Evolutionary conservation across 2,329 filamentous ascomycete species (phyloP), one percentile per base, ranked within the genome.

Genomic region (Ascochyta clinopodiicola): DNA sequence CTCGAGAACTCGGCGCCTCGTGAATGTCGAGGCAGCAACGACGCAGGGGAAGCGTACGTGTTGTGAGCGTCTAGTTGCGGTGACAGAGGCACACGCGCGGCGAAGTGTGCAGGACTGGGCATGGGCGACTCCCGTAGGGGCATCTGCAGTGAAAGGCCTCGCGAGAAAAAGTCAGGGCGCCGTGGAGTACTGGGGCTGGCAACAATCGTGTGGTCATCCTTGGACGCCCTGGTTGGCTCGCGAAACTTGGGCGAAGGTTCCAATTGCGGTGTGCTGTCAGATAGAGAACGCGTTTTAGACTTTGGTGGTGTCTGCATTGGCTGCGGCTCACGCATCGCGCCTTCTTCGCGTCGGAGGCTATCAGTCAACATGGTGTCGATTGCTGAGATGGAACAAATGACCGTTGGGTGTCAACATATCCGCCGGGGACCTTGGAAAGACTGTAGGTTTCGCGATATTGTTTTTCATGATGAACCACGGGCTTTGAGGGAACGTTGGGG

Each of bases 1-100:
- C 94, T 86, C 36, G 94, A 94, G 75, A 96, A 98, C 77, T 98
- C 94, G 57, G 97, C 82, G 38, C 94, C 94, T 51, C 94, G 86
- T 27, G 93, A 97, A 58, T 93, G 88, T 61, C 94, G 87, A 17
- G 94, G 94, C 7, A 98, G 83, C 42, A 96, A 90, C 49, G 93
- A 96, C 24, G 90, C 89, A 2, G 93, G 92, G 1, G 92, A 94
- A 37, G 90, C 89, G 79, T 96, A 96, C 43, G 88, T 91, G 63
- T 92, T 90, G 19, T 89, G 88, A 51, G 90, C 84, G 74, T 96
- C 92, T 60, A 95, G 84, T 74, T 96, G 92, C 15, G 93, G 92
- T 2, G 92, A 96, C 56, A 94, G 82, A 64, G 92, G 91, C 24
- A 81, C 78, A 58, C 82, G 87, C 68, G 84, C 88, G 61, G 81